Conservation (phyloP, 805 yeast species). For the Jamesozyma jinghongensis region DNA sequence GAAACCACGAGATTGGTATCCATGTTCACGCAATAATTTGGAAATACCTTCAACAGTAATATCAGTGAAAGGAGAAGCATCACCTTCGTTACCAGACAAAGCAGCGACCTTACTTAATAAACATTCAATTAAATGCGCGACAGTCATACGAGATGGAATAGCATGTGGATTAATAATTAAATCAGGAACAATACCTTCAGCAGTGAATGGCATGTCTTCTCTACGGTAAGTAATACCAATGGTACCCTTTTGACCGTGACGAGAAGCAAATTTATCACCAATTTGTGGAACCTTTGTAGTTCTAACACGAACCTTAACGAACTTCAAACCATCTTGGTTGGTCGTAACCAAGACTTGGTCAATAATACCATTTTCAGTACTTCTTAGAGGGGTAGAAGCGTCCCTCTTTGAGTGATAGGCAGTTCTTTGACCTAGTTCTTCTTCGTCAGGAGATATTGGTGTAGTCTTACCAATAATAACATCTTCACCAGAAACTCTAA, state of each 20-base stretch:
- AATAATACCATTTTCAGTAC: conserved; percentile 96
- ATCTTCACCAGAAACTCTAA: conserved; percentile 97
- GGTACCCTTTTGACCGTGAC: conserved; percentile 99
- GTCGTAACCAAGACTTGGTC: conserved; percentile 96
- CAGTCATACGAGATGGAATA: conserved; percentile 99
- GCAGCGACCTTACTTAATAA: conserved; percentile 90
- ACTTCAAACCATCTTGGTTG: conserved; percentile 95
- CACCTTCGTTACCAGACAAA: conserved; percentile 94
- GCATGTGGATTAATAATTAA: conserved; percentile 98
- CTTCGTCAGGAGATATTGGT: conserved; percentile 98
- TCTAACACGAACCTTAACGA: conserved; percentile 97
- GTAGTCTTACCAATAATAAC: conserved; percentile 98
- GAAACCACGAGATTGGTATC: conserved; percentile 96
- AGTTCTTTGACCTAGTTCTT: conserved; percentile 97
- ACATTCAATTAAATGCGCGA: conserved; percentile 98
- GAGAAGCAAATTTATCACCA: conserved; percentile 98
- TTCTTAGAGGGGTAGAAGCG: conserved; percentile 94
- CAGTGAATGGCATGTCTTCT: conserved; percentile 97
- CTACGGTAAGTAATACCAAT: conserved; percentile 98
- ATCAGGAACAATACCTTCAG: conserved; percentile 96
- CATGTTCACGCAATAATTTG: conserved; percentile 83
- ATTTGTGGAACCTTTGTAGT: conserved; percentile 97
- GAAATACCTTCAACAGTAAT: conserved; percentile 97
- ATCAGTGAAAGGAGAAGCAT: conserved; percentile 97
- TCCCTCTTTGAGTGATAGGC: conserved; percentile 97